Evolutionary conservation across 2,329 filamentous ascomycete species (phyloP), one percentile per base, ranked within the genome.

Genomic region (Sarocladium strictum): DNA sequence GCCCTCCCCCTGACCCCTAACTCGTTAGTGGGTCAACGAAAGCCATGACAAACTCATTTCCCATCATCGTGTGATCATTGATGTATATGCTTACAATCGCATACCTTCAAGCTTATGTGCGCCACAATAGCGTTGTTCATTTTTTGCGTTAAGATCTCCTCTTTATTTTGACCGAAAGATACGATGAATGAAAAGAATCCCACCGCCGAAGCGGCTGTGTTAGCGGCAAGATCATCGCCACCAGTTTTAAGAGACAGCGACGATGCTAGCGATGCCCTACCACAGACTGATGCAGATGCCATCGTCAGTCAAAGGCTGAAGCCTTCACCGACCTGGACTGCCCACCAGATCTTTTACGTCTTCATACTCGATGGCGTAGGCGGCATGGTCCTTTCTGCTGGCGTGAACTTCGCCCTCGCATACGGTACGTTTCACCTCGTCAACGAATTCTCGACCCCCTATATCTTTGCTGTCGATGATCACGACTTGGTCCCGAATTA

Each of bases 381-480:
- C 14, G 74, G 75, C 10, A 70, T 73, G 57, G 50, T 75, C n/a
- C 43, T 80, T 2, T 77, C 76, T 0, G 78, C 72, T 0, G 75
- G 67, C 21, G 74, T 80, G 57, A 80, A 80, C 64, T 78, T 80
- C 62, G 73, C 69, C 43, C 69, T 80, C 55, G 77, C 75, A 15
- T 80, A 78, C 58, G 73, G 76, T 78, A 60, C 55, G 66, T 62
- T 4, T 15, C 40, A 33, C 41, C 21, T 26, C 21, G 19, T 54
- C 11, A 52, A 53, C 32, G n/a, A 17, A 24, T 15, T 53, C n/a
- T 17, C 29, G 11, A 23, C n/a, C 37, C 49, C 23, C 21, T 19
- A 12, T n/a, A 40, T 17, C 10, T 40, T n/a, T 12, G 11, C n/a
- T 19, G n/a, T n/a, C n/a, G n/a, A n/a, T n/a, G n/a, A n/a, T n/a